phyloP scores from a whole-genome alignment of 169 alveolate species.

The Eimeria acervulina region DNA sequence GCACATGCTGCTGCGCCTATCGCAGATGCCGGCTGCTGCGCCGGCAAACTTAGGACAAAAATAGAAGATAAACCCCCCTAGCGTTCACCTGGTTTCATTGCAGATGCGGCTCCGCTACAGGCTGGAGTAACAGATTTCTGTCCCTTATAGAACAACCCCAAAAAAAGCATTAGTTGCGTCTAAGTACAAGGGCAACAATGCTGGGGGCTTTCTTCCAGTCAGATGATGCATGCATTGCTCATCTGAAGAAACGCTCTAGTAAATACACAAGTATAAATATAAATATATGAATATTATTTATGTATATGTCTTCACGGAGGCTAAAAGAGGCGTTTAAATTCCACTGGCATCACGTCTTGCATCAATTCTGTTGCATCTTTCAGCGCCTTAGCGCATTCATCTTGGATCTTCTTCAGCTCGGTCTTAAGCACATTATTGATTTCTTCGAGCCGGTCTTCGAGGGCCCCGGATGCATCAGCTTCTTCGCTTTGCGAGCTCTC shows the following conservation, averaged over 20 bases:
- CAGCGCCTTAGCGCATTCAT: conserved; percentile 11
- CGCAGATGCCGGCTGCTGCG: conserved; percentile 6
- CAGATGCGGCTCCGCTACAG: background rate
- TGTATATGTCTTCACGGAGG: background rate
- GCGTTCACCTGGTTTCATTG: background rate
- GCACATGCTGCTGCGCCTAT: background rate
- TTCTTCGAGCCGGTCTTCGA: background rate
- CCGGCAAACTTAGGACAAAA: background rate
- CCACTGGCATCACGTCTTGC: conserved; percentile 4
- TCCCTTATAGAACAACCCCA: background rate
- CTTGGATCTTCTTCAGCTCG: background rate
- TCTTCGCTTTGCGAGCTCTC: background rate
- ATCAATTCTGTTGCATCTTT: conserved; percentile 6
- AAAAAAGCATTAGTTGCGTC: background rate
- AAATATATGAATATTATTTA: background rate
- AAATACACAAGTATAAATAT: background rate
- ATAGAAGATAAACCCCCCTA: background rate
- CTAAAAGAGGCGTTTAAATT: conserved; percentile 39
- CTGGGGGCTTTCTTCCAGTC: background rate
- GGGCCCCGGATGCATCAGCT: background rate
- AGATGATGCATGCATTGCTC: background rate
- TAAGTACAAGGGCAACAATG: background rate
- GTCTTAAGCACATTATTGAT: background rate
- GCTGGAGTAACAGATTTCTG: background rate
- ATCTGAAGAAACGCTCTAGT: background rate